Evolutionary conservation across 257 asterid species (phyloP).

Genomic region (Solanum rostratum): DNA sequence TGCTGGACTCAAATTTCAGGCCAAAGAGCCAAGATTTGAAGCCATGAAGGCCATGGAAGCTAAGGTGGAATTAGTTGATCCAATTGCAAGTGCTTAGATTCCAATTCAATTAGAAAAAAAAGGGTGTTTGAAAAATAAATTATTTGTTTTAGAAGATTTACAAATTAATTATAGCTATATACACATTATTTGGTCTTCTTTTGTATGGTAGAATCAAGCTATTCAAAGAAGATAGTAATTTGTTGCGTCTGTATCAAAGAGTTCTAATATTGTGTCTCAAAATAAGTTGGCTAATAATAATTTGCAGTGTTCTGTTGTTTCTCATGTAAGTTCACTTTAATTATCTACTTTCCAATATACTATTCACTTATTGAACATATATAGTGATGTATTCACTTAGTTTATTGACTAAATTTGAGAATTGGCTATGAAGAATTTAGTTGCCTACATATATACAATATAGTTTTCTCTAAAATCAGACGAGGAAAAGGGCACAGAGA

Average conservation of each 20-base stretch:
- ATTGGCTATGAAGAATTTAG: background rate
- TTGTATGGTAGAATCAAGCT: background rate
- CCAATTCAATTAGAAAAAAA: background rate
- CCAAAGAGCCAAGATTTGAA: conserved; percentile 25
- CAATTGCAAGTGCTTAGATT: conserved; percentile 1
- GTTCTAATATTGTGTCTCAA: background rate
- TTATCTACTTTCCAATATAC: background rate
- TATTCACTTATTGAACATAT: background rate
- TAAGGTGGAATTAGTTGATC: background rate
- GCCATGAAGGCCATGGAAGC: conserved; percentile 9
- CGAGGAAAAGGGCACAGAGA: background rate
- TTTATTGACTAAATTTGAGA: background rate
- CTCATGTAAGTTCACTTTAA: background rate
- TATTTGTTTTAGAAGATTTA: background rate
- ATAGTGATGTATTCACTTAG: background rate
- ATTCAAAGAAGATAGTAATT: background rate
- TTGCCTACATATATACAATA: background rate
- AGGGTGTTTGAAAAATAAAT: background rate
- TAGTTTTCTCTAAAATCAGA: background rate
- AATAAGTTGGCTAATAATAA: background rate
- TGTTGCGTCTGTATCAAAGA: background rate
- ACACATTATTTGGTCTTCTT: background rate
- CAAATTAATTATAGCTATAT: background rate
- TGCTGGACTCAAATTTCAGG: conserved; percentile 18
- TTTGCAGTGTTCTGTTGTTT: background rate